Conservation (phyloP, 768 basidiomycete genomes). For the Cystofilobasidium capitatum region DNA sequence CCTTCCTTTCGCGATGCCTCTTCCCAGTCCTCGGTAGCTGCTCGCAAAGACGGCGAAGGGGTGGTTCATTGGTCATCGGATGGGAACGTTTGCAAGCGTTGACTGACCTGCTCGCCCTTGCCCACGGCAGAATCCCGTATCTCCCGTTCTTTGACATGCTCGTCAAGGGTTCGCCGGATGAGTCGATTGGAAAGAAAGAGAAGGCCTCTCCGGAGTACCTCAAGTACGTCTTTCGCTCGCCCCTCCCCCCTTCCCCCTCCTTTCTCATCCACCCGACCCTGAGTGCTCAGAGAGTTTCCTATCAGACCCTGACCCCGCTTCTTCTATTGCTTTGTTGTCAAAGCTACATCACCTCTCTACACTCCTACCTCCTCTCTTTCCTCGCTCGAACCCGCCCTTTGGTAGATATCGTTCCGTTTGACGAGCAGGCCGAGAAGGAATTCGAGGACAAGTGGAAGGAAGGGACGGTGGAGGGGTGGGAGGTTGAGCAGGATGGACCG, state of each 20-base stretch:
- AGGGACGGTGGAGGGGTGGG: conserved; percentile 69
- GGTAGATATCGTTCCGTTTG: conserved; percentile 59
- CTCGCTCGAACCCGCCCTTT: conserved; percentile 74
- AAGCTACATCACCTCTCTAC: conserved; percentile 75
- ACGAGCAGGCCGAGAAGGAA: conserved; percentile 54
- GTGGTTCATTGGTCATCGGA: too few relatives aligned
- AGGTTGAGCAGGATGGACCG: conserved; percentile 42
- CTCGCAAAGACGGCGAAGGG: too few relatives aligned
- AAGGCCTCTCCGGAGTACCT: conserved; percentile 35
- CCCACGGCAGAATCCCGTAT: conserved; percentile 55
- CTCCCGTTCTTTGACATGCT: conserved; percentile 85
- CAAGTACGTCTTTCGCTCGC: conserved; percentile 21
- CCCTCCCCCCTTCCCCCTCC: not conserved
- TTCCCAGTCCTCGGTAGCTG: too few relatives aligned
- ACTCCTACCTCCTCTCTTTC: conserved; percentile 78
- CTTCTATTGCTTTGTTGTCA: not conserved
- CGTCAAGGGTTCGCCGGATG: conserved; percentile 53
- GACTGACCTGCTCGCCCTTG: not conserved
- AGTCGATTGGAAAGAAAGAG: conserved; percentile 34
- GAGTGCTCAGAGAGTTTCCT: too few relatives aligned
- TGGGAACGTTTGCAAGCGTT: too few relatives aligned
- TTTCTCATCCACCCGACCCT: not conserved
- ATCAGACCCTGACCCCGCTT: not conserved
- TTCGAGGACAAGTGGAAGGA: conserved; percentile 75
- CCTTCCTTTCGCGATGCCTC: too few relatives aligned